Evolutionary conservation across 2,329 filamentous ascomycete genomes (phyloP).

Genomic region (Shiraia bambusicola): DNA sequence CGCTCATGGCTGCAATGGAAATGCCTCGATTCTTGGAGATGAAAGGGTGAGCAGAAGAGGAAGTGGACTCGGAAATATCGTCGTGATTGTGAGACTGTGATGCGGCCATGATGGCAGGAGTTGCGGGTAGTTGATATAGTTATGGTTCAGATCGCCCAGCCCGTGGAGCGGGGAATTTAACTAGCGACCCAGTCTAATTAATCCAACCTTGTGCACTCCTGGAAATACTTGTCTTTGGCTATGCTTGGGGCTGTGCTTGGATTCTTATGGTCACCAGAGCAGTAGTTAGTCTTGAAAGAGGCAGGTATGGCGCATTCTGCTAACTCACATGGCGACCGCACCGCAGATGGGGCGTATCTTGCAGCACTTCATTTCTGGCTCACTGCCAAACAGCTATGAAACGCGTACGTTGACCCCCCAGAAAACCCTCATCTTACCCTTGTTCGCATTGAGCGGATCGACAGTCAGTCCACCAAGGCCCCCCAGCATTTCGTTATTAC

Average conservation of each 20-base stretch:
- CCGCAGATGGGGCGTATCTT: background rate
- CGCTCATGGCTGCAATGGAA: slow-evolving; percentile 28
- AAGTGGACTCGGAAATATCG: slow-evolving; percentile 17
- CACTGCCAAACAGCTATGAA: no score
- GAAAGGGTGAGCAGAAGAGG: slow-evolving; percentile 31
- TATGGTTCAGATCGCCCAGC: slow-evolving; percentile 15
- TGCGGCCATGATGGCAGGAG: slow-evolving; percentile 9
- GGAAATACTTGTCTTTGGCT: slow-evolving; percentile 8
- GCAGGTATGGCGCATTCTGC: slow-evolving; percentile 1
- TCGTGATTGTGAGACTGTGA: slow-evolving; percentile 10
- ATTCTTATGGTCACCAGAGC: slow-evolving; percentile 2
- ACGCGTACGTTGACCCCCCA: background rate
- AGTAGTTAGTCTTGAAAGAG: background rate
- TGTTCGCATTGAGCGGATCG: slow-evolving; percentile 4
- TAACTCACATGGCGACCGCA: background rate
- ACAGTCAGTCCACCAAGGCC: slow-evolving; percentile 16
- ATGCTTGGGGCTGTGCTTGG: slow-evolving; percentile 19
- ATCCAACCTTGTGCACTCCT: slow-evolving; percentile 5
- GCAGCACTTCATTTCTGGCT: background rate
- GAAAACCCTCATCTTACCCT: background rate
- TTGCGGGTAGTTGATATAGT: slow-evolving; percentile 15
- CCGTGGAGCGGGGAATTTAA: slow-evolving; percentile 26
- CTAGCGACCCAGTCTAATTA: no score
- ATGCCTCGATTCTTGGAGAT: slow-evolving; percentile 13
- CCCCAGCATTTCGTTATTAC: slow-evolving; percentile 7